Evolutionary conservation across 2,329 filamentous ascomycete species (phyloP), one percentile per base, ranked within the genome.

Genomic region (Aureobasidium sp.): DNA sequence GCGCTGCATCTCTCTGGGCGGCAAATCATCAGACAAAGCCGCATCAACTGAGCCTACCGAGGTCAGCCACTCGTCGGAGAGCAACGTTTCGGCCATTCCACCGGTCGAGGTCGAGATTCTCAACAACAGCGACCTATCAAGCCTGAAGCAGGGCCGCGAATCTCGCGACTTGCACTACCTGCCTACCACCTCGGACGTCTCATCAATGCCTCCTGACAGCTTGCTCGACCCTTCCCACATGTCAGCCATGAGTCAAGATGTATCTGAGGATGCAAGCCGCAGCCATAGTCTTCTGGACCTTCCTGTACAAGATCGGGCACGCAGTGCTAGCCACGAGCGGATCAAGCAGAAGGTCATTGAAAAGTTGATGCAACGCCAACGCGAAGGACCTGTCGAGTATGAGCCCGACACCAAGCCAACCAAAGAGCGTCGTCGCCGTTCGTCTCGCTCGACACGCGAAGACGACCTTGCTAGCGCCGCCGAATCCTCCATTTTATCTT

Each of bases 51-150:
- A 71, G 58, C 70, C 67, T 25, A 73, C 74, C 29, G 77, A 78
- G 36, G 61, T 74, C n/a, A 94, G 90, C 41, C 89, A 89, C 72
- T 89, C 87, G 37, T 94, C 91, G 57, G 90, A 89, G 73, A 93
- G 89, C 65, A 91, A 88, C 73, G 81, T 92, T 62, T 81, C 79
- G 59, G 87, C 78, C 32, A 75, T 79, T 13, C 78, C 89, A 59
- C 91, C 91, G 39, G 86, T 97, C 66, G 91, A 97, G 72, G 89
- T 97, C 64, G 93, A 97, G 73, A 90, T 97, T 65, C 83, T 92
- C 69, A 71, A 86, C 81, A 64, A 81, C 79, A 79, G 89, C 83
- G 75, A 96, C 81, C 65, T 93, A 76, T 73, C 83, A 82, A 68
- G 80, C 74, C 44, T 50, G 4, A 52, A 78, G 72, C 64, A 65